These are phyloP conservation scores for Cyanodermella asteris DNA, from an alignment of 2,329 filamentous ascomycete genomes.

Conservation along the genomic window DNA sequence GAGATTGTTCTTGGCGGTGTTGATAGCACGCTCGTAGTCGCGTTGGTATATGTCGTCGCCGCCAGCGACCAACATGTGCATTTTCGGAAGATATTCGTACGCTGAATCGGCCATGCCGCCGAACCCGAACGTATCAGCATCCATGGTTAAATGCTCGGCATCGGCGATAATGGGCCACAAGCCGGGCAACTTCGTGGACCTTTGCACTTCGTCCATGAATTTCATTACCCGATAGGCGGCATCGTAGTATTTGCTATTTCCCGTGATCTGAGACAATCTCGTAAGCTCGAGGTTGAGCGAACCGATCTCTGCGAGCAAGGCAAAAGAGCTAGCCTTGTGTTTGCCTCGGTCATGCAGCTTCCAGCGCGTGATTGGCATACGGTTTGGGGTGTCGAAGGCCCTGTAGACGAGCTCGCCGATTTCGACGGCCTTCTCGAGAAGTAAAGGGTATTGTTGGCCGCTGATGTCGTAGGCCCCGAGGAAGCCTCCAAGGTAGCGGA, in stretches of 20 bases:
- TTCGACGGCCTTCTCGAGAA: slow-evolving; percentile 40
- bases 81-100: slow-evolving; percentile 37
- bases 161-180: slow-evolving; percentile 38
- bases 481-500: slow-evolving; percentile 48
- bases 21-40: slow-evolving; percentile 47
- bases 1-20: slow-evolving; percentile 48
- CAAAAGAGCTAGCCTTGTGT: slow-evolving; percentile 10
- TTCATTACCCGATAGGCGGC: slow-evolving; percentile 36
- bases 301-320: slow-evolving; percentile 28
- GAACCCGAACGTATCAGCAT: slow-evolving; percentile 25
- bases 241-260: slow-evolving; percentile 38
- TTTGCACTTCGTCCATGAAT: slow-evolving; percentile 31
- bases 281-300: slow-evolving; percentile 41
- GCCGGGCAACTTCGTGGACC: slow-evolving; percentile 33
- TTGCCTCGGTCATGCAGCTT: slow-evolving; percentile 15
- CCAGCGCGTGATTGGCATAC: slow-evolving; percentile 40
- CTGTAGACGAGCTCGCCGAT: slow-evolving; percentile 42
- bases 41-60: slow-evolving; percentile 43
- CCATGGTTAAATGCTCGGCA: slow-evolving; percentile 23
- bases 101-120: slow-evolving; percentile 34
- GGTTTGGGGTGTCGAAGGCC: slow-evolving; percentile 45
- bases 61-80: slow-evolving; percentile 59
- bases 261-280: slow-evolving; percentile 40
- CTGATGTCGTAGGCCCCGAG: slow-evolving; percentile 49
- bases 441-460: slow-evolving; percentile 25